A percentile compares a stretch with the other conserved stretches of the same genome.
phyloP scores from a whole-genome alignment of 1,139 yeast genomes.

The Taphrina confusa region DNA sequence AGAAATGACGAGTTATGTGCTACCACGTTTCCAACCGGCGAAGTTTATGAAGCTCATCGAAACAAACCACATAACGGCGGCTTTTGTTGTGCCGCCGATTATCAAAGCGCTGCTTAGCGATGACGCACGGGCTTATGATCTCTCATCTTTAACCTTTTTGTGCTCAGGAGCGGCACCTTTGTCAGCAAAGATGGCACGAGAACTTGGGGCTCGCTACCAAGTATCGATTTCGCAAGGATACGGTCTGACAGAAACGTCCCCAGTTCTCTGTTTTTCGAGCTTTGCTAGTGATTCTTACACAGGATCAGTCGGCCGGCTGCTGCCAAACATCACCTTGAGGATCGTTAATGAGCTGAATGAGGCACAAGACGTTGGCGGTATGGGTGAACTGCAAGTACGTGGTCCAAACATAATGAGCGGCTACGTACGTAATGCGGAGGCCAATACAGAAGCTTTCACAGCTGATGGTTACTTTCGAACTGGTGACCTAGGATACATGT shows the following conservation, averaged over 20 bases:
- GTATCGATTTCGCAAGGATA: constrained; percentile 31
- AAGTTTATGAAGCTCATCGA: constrained; percentile 43
- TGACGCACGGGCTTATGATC: constrained; percentile 44
- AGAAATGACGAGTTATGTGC: constrained; percentile 43
- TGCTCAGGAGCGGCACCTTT: constrained; percentile 50
- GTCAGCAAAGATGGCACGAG: constrained; percentile 41
- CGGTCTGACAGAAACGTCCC: constrained; percentile 36
- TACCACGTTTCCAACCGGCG: constrained; percentile 46
- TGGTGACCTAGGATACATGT: constrained; percentile 68
- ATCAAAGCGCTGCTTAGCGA: constrained; percentile 48
- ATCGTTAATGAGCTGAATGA: constrained; percentile 52
- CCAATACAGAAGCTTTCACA: constrained; percentile 56
- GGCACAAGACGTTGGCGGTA: constrained; percentile 54
- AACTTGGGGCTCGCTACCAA: constrained; percentile 39
- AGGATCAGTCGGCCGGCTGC: constrained; percentile 54
- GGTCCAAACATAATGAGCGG: constrained; percentile 70
- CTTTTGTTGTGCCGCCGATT: constrained; percentile 49
- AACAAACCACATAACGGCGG: constrained; percentile 43
- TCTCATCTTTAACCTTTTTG: constrained; percentile 39
- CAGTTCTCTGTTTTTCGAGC: constrained; percentile 39
- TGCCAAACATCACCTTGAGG: constrained; percentile 51
- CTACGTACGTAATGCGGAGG: constrained; percentile 60
- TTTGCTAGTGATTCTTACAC: constrained; percentile 47
- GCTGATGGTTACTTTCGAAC: constrained; percentile 74
- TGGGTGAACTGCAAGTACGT: constrained; percentile 65